phyloP scores from a whole-genome alignment of 345 rosid genomes.

The Populus pruinosa region DNA sequence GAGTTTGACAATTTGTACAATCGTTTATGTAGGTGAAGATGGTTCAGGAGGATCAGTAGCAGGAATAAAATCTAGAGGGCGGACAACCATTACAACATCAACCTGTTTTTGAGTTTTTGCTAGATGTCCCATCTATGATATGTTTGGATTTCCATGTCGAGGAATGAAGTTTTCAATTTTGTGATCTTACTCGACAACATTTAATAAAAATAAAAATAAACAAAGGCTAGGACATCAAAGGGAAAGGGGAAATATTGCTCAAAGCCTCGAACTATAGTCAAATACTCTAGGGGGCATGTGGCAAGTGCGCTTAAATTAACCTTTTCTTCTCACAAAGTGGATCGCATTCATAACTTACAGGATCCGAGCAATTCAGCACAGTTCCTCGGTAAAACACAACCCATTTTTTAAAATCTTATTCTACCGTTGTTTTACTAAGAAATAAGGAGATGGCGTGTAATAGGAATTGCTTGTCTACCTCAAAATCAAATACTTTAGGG shows the following conservation, averaged over 20 bases:
- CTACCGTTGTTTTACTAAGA: not conserved
- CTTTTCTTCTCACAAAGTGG: not conserved
- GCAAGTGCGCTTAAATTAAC: not conserved
- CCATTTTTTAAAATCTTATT: no score
- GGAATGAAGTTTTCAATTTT: no score
- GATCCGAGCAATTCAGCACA: not conserved
- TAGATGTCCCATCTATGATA: not conserved
- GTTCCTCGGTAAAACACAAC: not conserved
- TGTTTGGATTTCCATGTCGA: not conserved
- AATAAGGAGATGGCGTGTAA: not conserved
- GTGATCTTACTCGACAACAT: no score
- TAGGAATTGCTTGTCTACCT: not conserved
- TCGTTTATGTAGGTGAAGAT: not conserved
- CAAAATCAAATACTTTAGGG: not conserved
- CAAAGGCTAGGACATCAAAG: not conserved
- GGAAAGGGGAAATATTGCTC: not conserved
- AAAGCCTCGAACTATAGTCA: not conserved
- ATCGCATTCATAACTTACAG: not conserved
- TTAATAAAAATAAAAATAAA: not conserved
- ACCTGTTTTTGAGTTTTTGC: not conserved
- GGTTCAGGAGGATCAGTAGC: not conserved
- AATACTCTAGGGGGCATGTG: not conserved
- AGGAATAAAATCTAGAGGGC: not conserved
- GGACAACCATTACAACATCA: not conserved
- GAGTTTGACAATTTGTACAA: not conserved